phyloP scores from a whole-genome alignment of 1,284 basidiomycete genomes.

The Moniliophthora roreri region DNA sequence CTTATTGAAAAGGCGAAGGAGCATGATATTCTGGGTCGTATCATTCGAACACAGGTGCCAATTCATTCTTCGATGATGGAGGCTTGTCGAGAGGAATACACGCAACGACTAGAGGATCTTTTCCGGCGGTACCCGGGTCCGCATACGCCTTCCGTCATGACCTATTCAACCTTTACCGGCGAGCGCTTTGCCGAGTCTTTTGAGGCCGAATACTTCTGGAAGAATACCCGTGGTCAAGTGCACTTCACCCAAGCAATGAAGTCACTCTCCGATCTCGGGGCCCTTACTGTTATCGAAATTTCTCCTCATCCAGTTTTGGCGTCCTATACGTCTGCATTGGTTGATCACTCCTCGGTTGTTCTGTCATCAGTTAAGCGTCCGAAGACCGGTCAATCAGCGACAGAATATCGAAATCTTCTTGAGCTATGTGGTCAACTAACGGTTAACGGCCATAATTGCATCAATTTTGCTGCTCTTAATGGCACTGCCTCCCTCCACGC shows the following conservation, averaged over 20 bases:
- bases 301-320: slow-evolving; percentile 32
- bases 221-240: slow-evolving; percentile 24
- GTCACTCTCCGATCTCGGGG: slow-evolving; percentile 2
- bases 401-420: slow-evolving; percentile 18
- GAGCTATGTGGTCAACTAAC: slow-evolving; percentile 22
- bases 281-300: slow-evolving; percentile 25
- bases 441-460: slow-evolving; percentile 17
- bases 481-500: not conserved
- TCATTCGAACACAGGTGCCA: slow-evolving; percentile 29
- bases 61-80: slow-evolving; percentile 36
- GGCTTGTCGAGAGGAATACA: slow-evolving; percentile 27
- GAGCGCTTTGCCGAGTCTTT: slow-evolving; percentile 3
- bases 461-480: slow-evolving; percentile 17
- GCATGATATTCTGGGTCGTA: slow-evolving; percentile 27
- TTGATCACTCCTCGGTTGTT: slow-evolving; percentile 16
- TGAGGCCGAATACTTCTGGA: slow-evolving; percentile 21
- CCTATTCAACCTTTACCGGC: slow-evolving; percentile 13
- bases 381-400: not conserved
- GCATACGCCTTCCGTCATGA: slow-evolving; percentile 5
- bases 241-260: slow-evolving; percentile 19
- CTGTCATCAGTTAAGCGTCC: slow-evolving; percentile 26
- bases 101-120: slow-evolving; percentile 21
- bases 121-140: slow-evolving; percentile 17
- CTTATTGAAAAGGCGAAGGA: slow-evolving; percentile 14
- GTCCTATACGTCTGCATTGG: slow-evolving; percentile 25